A percentile compares a stretch with the other conserved stretches of the same genome.
Conservation (phyloP, 768 basidiomycete genomes). For the Tylopilus plumbeoviolaceoides region DNA sequence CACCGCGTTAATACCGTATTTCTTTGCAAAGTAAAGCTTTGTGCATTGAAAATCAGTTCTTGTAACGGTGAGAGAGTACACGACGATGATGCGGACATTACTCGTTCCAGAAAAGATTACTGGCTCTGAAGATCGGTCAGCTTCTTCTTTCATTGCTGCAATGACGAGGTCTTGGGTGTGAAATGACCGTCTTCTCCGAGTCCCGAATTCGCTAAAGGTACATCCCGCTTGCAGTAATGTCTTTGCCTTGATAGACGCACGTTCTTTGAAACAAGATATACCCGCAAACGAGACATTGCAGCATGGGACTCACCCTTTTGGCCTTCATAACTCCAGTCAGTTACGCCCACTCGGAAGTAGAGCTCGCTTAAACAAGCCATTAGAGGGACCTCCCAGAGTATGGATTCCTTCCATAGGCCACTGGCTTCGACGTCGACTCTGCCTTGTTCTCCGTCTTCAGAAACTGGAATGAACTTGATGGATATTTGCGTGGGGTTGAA, state of each 20-base stretch:
- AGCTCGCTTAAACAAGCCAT: constrained; percentile 91
- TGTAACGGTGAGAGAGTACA: neutral
- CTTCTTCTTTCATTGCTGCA: constrained; percentile 60
- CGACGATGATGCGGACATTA: constrained; percentile 54
- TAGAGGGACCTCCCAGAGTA: constrained; percentile 94
- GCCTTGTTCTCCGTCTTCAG: constrained; percentile 49
- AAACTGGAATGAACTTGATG: constrained; percentile 58
- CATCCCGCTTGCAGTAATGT: constrained; percentile 62
- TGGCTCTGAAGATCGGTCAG: constrained; percentile 40
- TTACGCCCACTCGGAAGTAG: constrained; percentile 72
- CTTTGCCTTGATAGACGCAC: constrained; percentile 69
- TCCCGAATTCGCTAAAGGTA: constrained; percentile 82
- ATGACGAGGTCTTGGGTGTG: constrained; percentile 76
- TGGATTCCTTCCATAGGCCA: constrained; percentile 79
- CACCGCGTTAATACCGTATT: constrained; percentile 58
- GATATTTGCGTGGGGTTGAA: constrained; percentile 65
- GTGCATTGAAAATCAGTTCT: neutral
- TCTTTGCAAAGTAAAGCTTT: constrained; percentile 82
- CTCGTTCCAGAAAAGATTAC: constrained; percentile 72
- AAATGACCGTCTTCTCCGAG: constrained; percentile 73
- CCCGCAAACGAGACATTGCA: neutral
- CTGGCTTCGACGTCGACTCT: constrained; percentile 64
- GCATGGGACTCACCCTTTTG: constrained; percentile 57
- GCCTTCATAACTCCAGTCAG: constrained; percentile 82
- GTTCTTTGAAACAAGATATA: constrained; percentile 40